Conservation (phyloP, 75 land plant species). For the Larix kaempferi region DNA sequence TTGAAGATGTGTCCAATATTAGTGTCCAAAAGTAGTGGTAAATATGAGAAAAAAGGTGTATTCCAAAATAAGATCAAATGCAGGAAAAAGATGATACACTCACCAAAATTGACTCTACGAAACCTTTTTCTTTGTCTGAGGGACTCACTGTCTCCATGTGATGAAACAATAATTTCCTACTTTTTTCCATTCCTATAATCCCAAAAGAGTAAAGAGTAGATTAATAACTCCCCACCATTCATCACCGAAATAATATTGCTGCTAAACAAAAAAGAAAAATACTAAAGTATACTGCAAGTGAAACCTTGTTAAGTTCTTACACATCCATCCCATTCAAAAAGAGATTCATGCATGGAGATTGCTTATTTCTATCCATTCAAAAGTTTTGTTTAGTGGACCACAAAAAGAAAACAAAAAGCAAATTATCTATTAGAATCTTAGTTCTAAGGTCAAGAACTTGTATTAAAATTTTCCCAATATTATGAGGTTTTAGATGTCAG, state of each 20-base stretch:
- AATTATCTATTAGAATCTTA: not conserved
- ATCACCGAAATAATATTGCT: not conserved
- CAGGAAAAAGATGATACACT: not conserved
- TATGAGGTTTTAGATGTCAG: not conserved
- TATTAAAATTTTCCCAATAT: not conserved
- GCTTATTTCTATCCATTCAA: not conserved
- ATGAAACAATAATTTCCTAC: slow-evolving; percentile 5
- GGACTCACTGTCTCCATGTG: slow-evolving; percentile 7
- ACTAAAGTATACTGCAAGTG: not conserved
- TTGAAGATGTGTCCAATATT: too few relatives aligned
- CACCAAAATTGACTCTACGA: slow-evolving; percentile 6
- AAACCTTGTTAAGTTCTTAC: not conserved
- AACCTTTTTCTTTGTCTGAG: not conserved
- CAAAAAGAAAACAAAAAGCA: not conserved
- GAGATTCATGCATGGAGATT: not conserved
- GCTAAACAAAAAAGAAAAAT: not conserved
- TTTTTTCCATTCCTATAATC: not conserved
- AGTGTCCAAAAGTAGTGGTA: not conserved
- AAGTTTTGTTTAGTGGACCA: not conserved
- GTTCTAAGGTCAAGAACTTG: not conserved
- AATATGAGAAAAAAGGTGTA: not conserved
- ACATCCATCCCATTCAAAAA: not conserved
- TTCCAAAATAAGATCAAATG: not conserved
- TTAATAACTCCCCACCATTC: slow-evolving; percentile 3
- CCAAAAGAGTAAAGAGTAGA: not conserved